These are phyloP conservation scores for Backusella tarrabulga DNA, from an alignment of 192 early-diverging fungal genomes.

Conservation along the genomic window DNA sequence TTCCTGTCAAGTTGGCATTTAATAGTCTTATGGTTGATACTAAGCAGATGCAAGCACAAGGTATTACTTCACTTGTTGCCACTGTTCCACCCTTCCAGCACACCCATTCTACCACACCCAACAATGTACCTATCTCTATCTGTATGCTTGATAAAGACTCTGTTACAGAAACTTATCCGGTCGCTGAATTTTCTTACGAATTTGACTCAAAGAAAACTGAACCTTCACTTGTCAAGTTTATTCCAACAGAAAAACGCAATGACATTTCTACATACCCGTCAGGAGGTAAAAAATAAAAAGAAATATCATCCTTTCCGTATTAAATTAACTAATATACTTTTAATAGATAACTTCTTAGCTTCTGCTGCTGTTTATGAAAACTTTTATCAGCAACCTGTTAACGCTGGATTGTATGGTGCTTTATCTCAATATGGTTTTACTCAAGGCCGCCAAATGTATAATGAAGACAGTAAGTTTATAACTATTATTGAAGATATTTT, in stretches of 20 bases:
- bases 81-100: constrained; percentile 41
- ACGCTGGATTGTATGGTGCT: not conserved
- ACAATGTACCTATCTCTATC: constrained; percentile 44
- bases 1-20: constrained; percentile 40
- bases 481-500: not conserved
- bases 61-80: constrained; percentile 42
- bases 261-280: not conserved
- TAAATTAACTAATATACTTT: not conserved
- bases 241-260: not conserved
- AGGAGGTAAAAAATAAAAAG: not conserved
- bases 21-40: constrained; percentile 51
- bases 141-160: constrained; percentile 43
- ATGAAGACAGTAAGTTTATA: constrained; percentile 9
- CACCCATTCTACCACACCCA: constrained; percentile 33
- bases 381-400: constrained; percentile 5
- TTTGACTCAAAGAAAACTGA: not conserved
- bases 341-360: constrained; percentile 11
- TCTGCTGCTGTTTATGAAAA: not conserved
- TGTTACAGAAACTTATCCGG: constrained; percentile 42
- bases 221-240: not conserved
- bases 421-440: not conserved
- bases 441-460: not conserved
- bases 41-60: constrained; percentile 43
- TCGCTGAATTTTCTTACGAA: constrained; percentile 44
- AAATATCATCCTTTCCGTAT: not conserved